Percentiles rank a stretch among this genome's conserved stretches.
These are phyloP conservation scores for Alopecurus myosuroides DNA, from an alignment of 176 grass and related monocot genomes.

Conservation along the genomic window DNA sequence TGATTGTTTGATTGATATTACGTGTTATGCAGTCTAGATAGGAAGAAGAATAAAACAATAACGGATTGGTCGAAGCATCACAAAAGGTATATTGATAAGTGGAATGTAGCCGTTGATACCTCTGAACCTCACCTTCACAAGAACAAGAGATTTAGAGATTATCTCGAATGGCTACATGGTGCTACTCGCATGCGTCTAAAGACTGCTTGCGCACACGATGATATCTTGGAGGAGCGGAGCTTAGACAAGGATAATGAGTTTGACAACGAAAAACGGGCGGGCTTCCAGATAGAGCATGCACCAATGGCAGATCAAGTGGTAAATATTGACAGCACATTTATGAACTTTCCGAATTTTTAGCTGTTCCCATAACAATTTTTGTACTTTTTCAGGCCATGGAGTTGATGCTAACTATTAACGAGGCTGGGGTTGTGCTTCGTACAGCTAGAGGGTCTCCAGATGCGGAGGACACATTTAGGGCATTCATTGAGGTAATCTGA, in stretches of 20 bases:
- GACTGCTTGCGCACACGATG: background rate
- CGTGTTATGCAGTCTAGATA: background rate
- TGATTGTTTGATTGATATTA: background rate
- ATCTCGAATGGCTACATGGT: background rate
- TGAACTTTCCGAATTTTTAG: background rate
- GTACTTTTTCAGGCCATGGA: background rate
- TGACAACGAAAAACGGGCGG: background rate
- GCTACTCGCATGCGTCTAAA: background rate
- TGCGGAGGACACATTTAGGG: background rate
- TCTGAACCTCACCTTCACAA: background rate
- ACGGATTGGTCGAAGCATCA: background rate
- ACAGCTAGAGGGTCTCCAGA: background rate
- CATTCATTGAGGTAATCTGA: background rate
- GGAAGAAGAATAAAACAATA: background rate
- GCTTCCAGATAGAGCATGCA: background rate
- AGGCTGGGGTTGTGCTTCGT: background rate
- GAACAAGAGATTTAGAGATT: background rate
- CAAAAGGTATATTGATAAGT: background rate
- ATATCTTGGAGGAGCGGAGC: background rate
- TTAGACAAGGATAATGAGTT: background rate
- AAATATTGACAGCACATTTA: background rate
- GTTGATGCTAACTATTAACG: background rate
- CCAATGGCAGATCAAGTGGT: background rate
- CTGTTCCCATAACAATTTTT: background rate
- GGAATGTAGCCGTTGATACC: background rate